phyloP scores from a whole-genome alignment of 2,329 filamentous ascomycete species.

The Aquanectria penicillioides region DNA sequence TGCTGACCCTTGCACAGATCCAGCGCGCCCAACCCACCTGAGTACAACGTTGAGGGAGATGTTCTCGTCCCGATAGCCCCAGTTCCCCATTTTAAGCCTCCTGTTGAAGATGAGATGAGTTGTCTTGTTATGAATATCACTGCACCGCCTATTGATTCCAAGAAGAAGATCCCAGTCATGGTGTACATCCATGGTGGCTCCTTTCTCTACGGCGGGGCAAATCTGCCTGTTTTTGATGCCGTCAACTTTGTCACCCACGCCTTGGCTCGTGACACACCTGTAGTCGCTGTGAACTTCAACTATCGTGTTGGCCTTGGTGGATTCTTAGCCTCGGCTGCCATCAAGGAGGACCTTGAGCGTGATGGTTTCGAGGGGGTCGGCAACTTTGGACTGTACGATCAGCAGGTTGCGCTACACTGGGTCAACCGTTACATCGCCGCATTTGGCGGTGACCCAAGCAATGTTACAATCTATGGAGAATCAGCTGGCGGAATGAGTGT shows the following conservation, averaged over 20 bases:
- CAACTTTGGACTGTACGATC: slow-evolving; percentile 24
- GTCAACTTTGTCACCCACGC: slow-evolving; percentile 25
- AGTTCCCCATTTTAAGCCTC: slow-evolving; percentile 20
- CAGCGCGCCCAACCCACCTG: slow-evolving; percentile 27
- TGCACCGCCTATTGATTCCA: not conserved
- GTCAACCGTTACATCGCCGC: slow-evolving; percentile 21
- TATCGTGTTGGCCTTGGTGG: slow-evolving; percentile 23
- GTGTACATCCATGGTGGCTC: slow-evolving; percentile 29
- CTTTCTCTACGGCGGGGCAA: slow-evolving; percentile 23
- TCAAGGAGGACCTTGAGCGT: slow-evolving; percentile 14
- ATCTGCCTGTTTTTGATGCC: slow-evolving; percentile 17
- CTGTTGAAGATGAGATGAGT: slow-evolving; percentile 23
- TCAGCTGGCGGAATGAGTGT: slow-evolving; percentile 24
- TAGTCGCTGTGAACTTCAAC: slow-evolving; percentile 21
- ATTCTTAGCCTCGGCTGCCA: slow-evolving; percentile 17
- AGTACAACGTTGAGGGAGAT: slow-evolving; percentile 18
- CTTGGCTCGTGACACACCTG: slow-evolving; percentile 5
- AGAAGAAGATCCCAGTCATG: slow-evolving; percentile 15
- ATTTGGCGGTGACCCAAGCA: slow-evolving; percentile 21
- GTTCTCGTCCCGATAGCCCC: slow-evolving; percentile 6
- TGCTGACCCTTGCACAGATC: slow-evolving; percentile 5
- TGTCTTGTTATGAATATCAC: slow-evolving; percentile 29
- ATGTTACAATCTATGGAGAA: slow-evolving; percentile 26
- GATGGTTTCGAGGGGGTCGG: slow-evolving; percentile 19
- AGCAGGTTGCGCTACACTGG: slow-evolving; percentile 22